Percentiles rank a stretch among this genome's conserved stretches.
Evolutionary conservation across 148 eudicot species (phyloP).

Genomic region (Amaranthus palmeri): DNA sequence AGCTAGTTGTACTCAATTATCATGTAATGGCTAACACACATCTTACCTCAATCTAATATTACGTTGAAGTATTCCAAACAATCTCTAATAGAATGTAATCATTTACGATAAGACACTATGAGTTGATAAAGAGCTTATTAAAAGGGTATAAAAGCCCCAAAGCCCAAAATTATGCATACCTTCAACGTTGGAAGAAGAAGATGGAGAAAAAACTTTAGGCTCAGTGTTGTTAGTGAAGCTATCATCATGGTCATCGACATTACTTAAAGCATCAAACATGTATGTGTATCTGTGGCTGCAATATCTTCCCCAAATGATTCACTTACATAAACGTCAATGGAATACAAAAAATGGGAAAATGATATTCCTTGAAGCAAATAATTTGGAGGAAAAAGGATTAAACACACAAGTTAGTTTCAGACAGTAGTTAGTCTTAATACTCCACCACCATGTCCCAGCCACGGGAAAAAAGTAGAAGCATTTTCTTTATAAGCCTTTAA

Average conservation of each 20-base stretch:
- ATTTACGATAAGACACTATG: too few relatives aligned
- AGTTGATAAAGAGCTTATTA: too few relatives aligned
- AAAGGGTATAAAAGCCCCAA: too few relatives aligned
- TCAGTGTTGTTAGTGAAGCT: constrained; percentile 77
- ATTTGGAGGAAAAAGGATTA: background rate
- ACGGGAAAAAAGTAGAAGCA: too few relatives aligned
- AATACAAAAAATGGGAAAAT: background rate
- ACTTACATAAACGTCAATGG: constrained; percentile 45
- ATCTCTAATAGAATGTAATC: too few relatives aligned
- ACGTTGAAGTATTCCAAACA: too few relatives aligned
- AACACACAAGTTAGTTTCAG: background rate
- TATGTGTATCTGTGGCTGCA: constrained; percentile 49
- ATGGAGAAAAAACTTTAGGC: constrained; percentile 34
- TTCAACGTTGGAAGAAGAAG: constrained; percentile 39
- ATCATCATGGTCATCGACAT: constrained; percentile 76
- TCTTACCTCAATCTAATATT: too few relatives aligned
- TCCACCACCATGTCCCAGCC: background rate
- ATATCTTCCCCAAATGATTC: constrained; percentile 88
- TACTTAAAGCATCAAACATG: constrained; percentile 32
- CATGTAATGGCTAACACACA: too few relatives aligned
- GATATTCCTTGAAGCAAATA: background rate
- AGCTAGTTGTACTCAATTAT: too few relatives aligned
- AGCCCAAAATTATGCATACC: too few relatives aligned
- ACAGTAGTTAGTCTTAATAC: background rate
- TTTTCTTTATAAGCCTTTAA: too few relatives aligned